A percentile compares a stretch with the other conserved stretches of the same genome.
Conservation (phyloP, 2,329 filamentous ascomycete genomes). For the Diplodia seriata region DNA sequence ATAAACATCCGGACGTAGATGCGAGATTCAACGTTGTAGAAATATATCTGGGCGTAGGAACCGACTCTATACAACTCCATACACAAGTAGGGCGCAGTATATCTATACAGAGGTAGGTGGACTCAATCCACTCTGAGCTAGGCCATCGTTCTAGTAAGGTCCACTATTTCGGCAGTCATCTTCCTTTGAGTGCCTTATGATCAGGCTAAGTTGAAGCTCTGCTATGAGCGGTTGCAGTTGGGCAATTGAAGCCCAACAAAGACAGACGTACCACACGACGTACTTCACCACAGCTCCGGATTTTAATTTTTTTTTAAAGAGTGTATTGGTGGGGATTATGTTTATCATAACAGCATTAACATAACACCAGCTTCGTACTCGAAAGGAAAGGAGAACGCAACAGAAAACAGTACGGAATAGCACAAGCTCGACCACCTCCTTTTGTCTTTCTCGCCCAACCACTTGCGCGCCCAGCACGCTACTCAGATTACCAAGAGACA, state of each 20-base stretch:
- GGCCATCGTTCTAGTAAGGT: neutral
- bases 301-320: conserved; percentile 14
- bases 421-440: neutral
- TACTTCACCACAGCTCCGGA: too few species aligned
- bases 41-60: too few species aligned
- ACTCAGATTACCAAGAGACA: conserved; percentile 14
- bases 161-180: neutral
- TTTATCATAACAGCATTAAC: conserved; percentile 30
- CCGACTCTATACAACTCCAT: too few species aligned
- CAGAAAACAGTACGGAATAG: neutral
- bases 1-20: too few species aligned
- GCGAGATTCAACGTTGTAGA: too few species aligned
- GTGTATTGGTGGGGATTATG: conserved; percentile 30
- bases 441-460: neutral
- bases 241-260: neutral
- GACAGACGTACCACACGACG: neutral
- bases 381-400: neutral
- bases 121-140: too few species aligned
- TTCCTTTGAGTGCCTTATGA: neutral
- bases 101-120: too few species aligned
- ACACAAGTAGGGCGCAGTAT: too few species aligned
- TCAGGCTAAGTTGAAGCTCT: neutral
- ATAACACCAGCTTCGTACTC: conserved; percentile 20
- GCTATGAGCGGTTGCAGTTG: too few species aligned
- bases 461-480: conserved; percentile 24